phyloP scores from a whole-genome alignment of 495 filamentous ascomycete species.

The Penicillium soppii region DNA sequence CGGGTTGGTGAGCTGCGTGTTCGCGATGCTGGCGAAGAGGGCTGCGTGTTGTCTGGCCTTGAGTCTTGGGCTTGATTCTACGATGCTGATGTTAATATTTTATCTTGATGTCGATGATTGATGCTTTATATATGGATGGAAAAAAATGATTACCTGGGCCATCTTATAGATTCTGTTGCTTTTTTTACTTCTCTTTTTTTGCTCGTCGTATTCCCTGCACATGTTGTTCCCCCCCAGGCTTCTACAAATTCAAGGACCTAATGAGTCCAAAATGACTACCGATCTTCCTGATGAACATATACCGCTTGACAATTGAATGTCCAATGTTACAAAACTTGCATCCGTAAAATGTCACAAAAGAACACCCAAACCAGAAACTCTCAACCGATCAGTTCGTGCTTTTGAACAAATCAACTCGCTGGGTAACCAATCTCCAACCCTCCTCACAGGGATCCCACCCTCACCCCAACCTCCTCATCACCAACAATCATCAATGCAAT shows the following conservation, averaged over 20 bases:
- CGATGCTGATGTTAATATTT: slow-evolving; percentile 1
- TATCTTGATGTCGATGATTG: slow-evolving; percentile 6
- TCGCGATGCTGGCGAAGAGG: slow-evolving; percentile 53
- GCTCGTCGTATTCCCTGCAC: slow-evolving; percentile 12
- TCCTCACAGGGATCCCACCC: slow-evolving; percentile 11
- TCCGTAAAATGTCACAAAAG: slow-evolving; percentile 2
- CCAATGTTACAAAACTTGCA: neutral
- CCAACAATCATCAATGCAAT: slow-evolving; percentile 18
- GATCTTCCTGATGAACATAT: slow-evolving; percentile 8
- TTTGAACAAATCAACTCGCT: slow-evolving; percentile 11
- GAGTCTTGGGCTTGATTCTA: slow-evolving; percentile 59
- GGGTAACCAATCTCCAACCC: slow-evolving; percentile 15
- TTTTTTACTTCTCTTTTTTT: slow-evolving; percentile 9
- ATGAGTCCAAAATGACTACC: slow-evolving; percentile 14
- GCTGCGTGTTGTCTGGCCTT: slow-evolving; percentile 67
- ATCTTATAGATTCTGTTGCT: slow-evolving; percentile 8
- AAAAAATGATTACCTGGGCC: slow-evolving; percentile 1
- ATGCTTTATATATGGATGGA: slow-evolving; percentile 8
- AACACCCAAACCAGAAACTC: slow-evolving; percentile 5
- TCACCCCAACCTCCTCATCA: slow-evolving; percentile 1
- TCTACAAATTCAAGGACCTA: slow-evolving; percentile 13
- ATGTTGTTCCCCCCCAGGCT: slow-evolving; percentile 3
- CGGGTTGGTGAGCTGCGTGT: slow-evolving; percentile 66
- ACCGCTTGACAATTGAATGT: neutral
- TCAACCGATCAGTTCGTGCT: slow-evolving; percentile 1